Percentiles rank a stretch among this genome's conserved stretches.
Evolutionary conservation across 345 rosid species (phyloP).

Genomic region (Leavenworthia alabamica): DNA sequence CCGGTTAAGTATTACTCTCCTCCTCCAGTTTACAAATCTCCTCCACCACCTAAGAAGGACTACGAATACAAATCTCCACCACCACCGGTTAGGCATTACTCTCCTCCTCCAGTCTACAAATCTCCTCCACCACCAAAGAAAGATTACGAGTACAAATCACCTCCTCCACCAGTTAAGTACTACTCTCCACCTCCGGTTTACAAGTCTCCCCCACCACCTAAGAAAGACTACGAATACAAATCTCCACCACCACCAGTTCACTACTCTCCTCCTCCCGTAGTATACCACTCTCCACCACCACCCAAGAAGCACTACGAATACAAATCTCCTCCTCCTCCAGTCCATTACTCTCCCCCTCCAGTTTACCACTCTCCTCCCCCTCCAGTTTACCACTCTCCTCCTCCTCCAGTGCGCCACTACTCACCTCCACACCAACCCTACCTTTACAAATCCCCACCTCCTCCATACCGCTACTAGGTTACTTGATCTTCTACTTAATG

Average conservation of each 20-base stretch:
- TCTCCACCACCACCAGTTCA: slow-evolving; percentile 19
- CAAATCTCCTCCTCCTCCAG: slow-evolving; percentile 26
- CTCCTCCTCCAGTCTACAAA: slow-evolving; percentile 8
- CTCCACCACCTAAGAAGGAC: background rate
- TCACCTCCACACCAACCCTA: slow-evolving; percentile 26
- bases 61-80: slow-evolving; percentile 19
- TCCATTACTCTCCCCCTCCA: slow-evolving; percentile 22
- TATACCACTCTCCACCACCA: slow-evolving; percentile 20
- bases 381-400: background rate
- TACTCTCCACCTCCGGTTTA: slow-evolving; percentile 8
- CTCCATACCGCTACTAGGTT: slow-evolving; percentile 51
- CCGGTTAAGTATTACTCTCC: slow-evolving; percentile 11
- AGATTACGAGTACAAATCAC: slow-evolving; percentile 4
- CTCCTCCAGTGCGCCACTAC: slow-evolving; percentile 11
- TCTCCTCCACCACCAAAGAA: slow-evolving; percentile 6
- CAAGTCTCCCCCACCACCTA: slow-evolving; percentile 1
- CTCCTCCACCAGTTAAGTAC: slow-evolving; percentile 9
- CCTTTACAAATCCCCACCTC: slow-evolving; percentile 36
- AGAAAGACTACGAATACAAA: slow-evolving; percentile 7
- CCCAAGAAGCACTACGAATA: slow-evolving; percentile 5
- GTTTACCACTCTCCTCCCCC: slow-evolving; percentile 18
- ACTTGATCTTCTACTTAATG: slow-evolving; percentile 17
- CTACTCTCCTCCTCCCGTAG: slow-evolving; percentile 4
- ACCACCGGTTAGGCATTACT: slow-evolving; percentile 6
- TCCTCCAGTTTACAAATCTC: slow-evolving; percentile 10